phyloP scores from a whole-genome alignment of 768 basidiomycete species.

The Lactarius quietus region DNA sequence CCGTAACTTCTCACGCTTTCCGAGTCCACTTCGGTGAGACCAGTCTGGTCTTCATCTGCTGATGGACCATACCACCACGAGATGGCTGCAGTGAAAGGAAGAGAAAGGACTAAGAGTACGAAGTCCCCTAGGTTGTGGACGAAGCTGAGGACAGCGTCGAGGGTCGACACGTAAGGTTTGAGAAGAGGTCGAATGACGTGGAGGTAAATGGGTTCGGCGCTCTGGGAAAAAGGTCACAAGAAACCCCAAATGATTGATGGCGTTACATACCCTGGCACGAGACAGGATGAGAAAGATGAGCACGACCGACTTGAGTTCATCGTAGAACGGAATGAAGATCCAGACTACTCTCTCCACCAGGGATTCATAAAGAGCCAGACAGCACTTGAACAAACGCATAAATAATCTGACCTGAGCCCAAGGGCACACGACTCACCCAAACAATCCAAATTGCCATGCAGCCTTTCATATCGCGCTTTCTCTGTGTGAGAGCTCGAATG shows the following conservation, averaged over 20 bases:
- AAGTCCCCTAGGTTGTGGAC: slow-evolving; percentile 59
- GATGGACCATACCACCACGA: slow-evolving; percentile 33
- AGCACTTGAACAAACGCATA: slow-evolving; percentile 47
- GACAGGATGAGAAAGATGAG: slow-evolving; percentile 74
- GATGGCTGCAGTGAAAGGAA: slow-evolving; percentile 39
- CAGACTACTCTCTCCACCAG: slow-evolving; percentile 59
- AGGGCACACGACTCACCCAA: slow-evolving; percentile 53
- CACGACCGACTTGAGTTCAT: slow-evolving; percentile 71
- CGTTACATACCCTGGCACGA: slow-evolving; percentile 56
- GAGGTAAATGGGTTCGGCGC: slow-evolving; percentile 80
- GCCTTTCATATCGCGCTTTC: slow-evolving; percentile 85
- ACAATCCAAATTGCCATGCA: slow-evolving; percentile 81
- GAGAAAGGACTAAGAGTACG: slow-evolving; percentile 43
- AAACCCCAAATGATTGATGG: not conserved
- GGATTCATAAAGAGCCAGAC: slow-evolving; percentile 64
- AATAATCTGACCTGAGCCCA: slow-evolving; percentile 17
- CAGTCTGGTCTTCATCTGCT: slow-evolving; percentile 18
- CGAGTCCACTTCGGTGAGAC: slow-evolving; percentile 24
- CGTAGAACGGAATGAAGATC: slow-evolving; percentile 79
- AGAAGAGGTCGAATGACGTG: slow-evolving; percentile 76
- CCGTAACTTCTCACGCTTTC: slow-evolving; percentile 22
- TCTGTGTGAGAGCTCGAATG: slow-evolving; percentile 60
- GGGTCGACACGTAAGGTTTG: slow-evolving; percentile 64
- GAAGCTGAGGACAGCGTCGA: slow-evolving; percentile 64
- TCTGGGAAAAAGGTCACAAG: slow-evolving; percentile 41